These are phyloP conservation scores for Phytophthora quininea DNA, from an alignment of 352 stramenopile genomes.

Conservation along the genomic window DNA sequence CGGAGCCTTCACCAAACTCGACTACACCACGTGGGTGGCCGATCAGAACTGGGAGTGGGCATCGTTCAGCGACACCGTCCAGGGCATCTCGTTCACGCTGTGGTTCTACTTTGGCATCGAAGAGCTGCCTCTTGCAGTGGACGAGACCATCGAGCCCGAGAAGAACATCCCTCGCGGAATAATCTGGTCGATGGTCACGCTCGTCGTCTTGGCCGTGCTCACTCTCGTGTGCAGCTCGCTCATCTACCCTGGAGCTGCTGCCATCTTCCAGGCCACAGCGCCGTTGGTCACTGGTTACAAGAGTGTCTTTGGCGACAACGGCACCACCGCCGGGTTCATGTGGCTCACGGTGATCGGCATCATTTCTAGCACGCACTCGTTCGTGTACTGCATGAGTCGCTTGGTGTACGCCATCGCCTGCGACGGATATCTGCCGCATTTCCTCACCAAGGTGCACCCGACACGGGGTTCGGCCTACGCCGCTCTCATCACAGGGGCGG, in stretches of 20 bases:
- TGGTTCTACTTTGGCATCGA: too few species aligned
- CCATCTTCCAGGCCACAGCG: constrained; percentile 42
- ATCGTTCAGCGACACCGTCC: too few species aligned
- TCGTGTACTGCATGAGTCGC: constrained; percentile 74
- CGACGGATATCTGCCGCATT: constrained; percentile 59
- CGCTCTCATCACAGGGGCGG: constrained; percentile 48
- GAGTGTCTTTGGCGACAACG: constrained; percentile 72
- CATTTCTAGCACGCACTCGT: constrained; percentile 69
- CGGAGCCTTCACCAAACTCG: too few species aligned
- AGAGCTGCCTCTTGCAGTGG: too few species aligned
- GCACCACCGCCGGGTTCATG: constrained; percentile 60
- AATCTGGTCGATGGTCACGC: constrained; percentile 56
- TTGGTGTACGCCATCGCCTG: constrained; percentile 69
- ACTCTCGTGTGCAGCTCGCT: constrained; percentile 67
- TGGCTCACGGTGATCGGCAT: constrained; percentile 69
- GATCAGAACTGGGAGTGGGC: too few species aligned
- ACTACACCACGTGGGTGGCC: too few species aligned
- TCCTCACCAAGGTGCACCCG: constrained; percentile 60
- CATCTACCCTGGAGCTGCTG: constrained; percentile 51
- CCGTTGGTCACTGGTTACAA: constrained; percentile 72
- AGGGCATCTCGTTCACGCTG: too few species aligned
- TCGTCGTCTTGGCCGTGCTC: constrained; percentile 55
- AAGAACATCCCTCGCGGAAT: constrained; percentile 26
- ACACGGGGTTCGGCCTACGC: constrained; percentile 52
- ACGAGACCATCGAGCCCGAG: background rate